A percentile compares a stretch with the other conserved stretches of the same genome.
phyloP scores from a whole-genome alignment of 208 protist genomes.

The Naegleria fowleri region DNA sequence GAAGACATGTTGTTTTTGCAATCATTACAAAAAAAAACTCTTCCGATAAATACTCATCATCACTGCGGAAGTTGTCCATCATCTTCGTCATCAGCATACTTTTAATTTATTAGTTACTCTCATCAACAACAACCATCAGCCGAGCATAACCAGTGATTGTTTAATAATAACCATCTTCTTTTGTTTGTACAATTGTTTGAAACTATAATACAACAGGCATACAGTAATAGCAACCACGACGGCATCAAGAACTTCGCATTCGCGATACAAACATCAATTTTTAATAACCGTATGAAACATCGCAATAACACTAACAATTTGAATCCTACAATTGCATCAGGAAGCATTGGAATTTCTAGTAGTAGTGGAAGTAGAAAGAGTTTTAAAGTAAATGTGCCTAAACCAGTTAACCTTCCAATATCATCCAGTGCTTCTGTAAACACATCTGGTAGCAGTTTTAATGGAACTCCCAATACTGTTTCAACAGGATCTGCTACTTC shows the following conservation, averaged over 20 bases:
- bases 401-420: background rate
- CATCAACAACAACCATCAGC: no score
- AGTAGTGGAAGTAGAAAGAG: background rate
- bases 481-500: background rate
- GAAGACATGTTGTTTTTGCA: no score
- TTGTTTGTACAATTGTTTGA: no score
- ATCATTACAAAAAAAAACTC: no score
- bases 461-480: background rate
- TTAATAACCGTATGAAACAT: background rate
- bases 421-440: background rate
- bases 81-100: no score
- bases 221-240: no score
- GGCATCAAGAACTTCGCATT: background rate
- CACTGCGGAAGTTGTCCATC: no score
- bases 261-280: background rate
- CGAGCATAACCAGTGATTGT: no score
- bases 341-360: background rate
- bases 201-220: no score
- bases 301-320: background rate
- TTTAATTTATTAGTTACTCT: no score
- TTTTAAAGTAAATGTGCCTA: background rate
- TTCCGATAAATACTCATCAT: no score
- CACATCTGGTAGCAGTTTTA: background rate
- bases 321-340: background rate
- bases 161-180: no score